Conservation (phyloP, 441 rosid genomes). For the Euphorbia celastroides region DNA sequence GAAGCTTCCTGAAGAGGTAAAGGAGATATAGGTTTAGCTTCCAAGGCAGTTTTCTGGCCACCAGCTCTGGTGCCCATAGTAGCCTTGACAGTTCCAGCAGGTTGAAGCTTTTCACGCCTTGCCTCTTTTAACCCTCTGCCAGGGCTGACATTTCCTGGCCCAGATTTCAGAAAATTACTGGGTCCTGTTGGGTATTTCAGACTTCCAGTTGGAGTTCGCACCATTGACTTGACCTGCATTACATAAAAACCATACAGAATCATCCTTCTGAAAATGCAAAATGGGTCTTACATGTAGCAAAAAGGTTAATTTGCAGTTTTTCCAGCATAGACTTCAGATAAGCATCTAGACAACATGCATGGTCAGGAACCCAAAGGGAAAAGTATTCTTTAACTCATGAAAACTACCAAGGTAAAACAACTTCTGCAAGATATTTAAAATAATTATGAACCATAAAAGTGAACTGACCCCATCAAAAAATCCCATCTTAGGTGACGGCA, state of each 20-base stretch:
- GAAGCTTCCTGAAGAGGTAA: constrained; percentile 33
- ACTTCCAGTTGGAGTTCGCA: constrained; percentile 43
- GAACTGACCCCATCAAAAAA: constrained; percentile 94
- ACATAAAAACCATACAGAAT: constrained; percentile 10
- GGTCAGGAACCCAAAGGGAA: not conserved
- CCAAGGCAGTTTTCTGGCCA: constrained; percentile 29
- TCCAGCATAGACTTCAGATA: constrained; percentile 5
- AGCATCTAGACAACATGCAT: not conserved
- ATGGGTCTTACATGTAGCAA: not conserved
- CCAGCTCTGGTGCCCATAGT: constrained; percentile 27
- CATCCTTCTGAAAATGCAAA: not conserved
- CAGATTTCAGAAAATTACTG: constrained; percentile 32
- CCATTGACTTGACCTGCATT: constrained; percentile 50
- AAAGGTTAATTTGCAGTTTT: constrained; percentile 4
- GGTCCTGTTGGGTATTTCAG: constrained; percentile 30
- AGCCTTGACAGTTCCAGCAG: constrained; percentile 28
- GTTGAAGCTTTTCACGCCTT: constrained; percentile 48
- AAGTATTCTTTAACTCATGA: not conserved
- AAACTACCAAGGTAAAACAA: constrained; percentile 10
- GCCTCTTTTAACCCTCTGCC: constrained; percentile 34
- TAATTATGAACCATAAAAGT: constrained; percentile 15
- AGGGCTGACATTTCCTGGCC: constrained; percentile 27
- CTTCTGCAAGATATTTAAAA: not conserved
- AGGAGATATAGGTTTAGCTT: constrained; percentile 27
- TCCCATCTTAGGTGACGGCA: constrained; percentile 96